These are phyloP conservation scores for Cephaloascus albidus DNA, from an alignment of 805 yeast species.

Conservation along the genomic window DNA sequence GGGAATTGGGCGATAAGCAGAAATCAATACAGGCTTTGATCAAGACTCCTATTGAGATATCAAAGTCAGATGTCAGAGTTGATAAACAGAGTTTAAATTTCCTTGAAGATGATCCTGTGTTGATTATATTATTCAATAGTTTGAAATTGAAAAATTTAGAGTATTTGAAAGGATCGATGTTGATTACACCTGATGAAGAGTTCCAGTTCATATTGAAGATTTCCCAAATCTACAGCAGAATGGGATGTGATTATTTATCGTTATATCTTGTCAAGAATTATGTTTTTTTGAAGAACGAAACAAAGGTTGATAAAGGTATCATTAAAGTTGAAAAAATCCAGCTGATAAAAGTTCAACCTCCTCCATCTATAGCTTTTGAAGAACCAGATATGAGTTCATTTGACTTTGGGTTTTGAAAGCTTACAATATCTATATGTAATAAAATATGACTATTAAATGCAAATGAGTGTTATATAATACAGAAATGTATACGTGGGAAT, in stretches of 20 bases:
- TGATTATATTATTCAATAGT: conserved; percentile 54
- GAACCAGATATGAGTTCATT: conserved; percentile 38
- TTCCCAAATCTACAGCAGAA: conserved; percentile 60
- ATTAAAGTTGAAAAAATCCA: neutral
- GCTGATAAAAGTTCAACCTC: conserved; percentile 5
- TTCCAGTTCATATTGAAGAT: conserved; percentile 53
- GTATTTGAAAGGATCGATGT: conserved; percentile 40
- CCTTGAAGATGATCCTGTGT: conserved; percentile 74
- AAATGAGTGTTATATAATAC: neutral
- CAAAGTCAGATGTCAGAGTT: neutral
- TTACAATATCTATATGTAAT: conserved; percentile 3
- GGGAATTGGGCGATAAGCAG: conserved; percentile 45
- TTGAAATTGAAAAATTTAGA: conserved; percentile 44
- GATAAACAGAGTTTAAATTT: conserved; percentile 11
- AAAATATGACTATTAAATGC: neutral
- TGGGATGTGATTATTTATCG: conserved; percentile 87
- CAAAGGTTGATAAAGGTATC: neutral
- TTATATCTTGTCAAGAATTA: conserved; percentile 56
- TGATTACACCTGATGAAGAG: conserved; percentile 38
- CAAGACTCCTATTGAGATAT: conserved; percentile 32
- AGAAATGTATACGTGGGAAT: no score
- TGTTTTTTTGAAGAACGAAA: conserved; percentile 33
- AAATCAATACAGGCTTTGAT: conserved; percentile 58
- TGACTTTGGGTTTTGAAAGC: conserved; percentile 12
- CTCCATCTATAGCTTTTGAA: conserved; percentile 25